Conservation (phyloP, 1,139 yeast genomes). For the Suhomyces choctaworum region DNA sequence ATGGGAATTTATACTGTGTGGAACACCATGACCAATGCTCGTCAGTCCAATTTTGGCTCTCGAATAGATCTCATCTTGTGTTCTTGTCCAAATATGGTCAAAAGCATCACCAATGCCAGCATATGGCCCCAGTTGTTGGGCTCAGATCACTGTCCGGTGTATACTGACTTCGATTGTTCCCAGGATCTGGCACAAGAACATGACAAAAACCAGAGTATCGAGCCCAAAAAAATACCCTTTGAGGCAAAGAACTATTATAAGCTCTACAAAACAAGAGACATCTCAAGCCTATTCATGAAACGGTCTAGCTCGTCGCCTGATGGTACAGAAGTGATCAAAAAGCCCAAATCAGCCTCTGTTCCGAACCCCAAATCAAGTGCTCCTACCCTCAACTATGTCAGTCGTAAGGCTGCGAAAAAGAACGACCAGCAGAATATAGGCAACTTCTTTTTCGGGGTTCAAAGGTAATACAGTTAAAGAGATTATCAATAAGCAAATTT, state of each 20-base stretch:
- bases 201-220: neutral
- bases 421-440: slow-evolving; percentile 3
- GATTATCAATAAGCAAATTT: neutral
- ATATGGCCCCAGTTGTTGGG: slow-evolving; percentile 74
- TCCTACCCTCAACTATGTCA: slow-evolving; percentile 10
- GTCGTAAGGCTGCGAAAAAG: slow-evolving; percentile 13
- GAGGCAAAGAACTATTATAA: slow-evolving; percentile 60
- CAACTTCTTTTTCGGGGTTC: too few species aligned
- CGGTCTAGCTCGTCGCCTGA: neutral
- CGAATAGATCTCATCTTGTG: slow-evolving; percentile 76
- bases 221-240: slow-evolving; percentile 34
- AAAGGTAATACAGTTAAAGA: too few species aligned
- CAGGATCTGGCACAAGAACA: neutral
- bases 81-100: slow-evolving; percentile 36
- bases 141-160: slow-evolving; percentile 94
- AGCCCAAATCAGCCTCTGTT: too few species aligned
- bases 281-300: slow-evolving; percentile 48
- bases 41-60: slow-evolving; percentile 85
- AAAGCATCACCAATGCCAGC: slow-evolving; percentile 48
- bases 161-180: slow-evolving; percentile 55
- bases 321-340: neutral
- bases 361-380: slow-evolving; percentile 1
- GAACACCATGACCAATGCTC: slow-evolving; percentile 77
- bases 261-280: slow-evolving; percentile 49
- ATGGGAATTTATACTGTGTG: slow-evolving; percentile 84